These are phyloP conservation scores for Candida sithepensis DNA, from an alignment of 805 yeast genomes.

Conservation along the genomic window DNA sequence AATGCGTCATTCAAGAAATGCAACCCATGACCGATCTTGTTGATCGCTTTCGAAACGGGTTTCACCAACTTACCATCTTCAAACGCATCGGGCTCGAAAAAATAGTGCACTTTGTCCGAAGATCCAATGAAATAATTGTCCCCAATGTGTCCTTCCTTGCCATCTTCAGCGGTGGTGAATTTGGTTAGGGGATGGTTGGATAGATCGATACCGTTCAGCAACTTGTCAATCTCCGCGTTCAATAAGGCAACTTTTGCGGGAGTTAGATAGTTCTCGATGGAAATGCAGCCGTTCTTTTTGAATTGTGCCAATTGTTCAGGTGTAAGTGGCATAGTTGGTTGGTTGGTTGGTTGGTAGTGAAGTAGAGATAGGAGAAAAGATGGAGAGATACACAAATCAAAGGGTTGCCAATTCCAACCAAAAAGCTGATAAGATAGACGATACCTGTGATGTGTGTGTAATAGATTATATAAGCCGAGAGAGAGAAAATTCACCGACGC, in stretches of 20 bases:
- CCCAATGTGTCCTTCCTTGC: slow-evolving; percentile 57
- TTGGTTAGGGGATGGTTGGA: slow-evolving; percentile 62
- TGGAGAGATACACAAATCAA: background rate
- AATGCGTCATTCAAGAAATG: slow-evolving; percentile 56
- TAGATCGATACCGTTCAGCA: slow-evolving; percentile 49
- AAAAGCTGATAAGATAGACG: too few relatives aligned
- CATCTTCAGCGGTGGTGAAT: slow-evolving; percentile 54
- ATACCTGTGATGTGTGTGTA: too few relatives aligned
- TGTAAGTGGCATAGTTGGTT: slow-evolving; percentile 34
- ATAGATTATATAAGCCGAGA: too few relatives aligned
- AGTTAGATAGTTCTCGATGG: slow-evolving; percentile 52
- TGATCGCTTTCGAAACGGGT: slow-evolving; percentile 56
- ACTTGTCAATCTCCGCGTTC: slow-evolving; percentile 38
- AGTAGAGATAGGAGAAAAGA: background rate
- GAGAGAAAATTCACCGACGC: too few relatives aligned
- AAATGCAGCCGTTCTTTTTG: slow-evolving; percentile 56
- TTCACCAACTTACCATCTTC: slow-evolving; percentile 49
- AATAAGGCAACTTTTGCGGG: slow-evolving; percentile 38
- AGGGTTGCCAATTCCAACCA: background rate
- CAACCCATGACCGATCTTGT: slow-evolving; percentile 77
- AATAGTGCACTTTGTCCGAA: slow-evolving; percentile 63
- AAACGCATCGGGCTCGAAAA: slow-evolving; percentile 71
- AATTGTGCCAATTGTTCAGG: slow-evolving; percentile 48
- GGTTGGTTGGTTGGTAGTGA: too few relatives aligned
- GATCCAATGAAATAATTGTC: slow-evolving; percentile 69